Percentiles rank a stretch among this genome's conserved stretches.
Evolutionary conservation across 176 grass and related monocot species (phyloP).

Genomic region (Oryza officinalis): DNA sequence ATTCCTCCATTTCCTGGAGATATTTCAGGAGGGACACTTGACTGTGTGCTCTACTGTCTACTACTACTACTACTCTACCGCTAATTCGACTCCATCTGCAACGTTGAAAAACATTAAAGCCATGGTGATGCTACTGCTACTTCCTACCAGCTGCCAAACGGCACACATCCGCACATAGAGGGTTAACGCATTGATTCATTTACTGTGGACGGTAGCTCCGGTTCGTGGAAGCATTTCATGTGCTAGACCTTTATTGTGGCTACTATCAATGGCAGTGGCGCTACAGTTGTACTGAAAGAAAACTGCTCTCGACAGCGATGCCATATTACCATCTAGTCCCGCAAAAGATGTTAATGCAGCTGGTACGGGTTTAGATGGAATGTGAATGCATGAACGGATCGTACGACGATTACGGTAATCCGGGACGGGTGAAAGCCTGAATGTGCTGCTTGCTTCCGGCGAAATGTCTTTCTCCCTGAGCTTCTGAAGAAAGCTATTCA

Average conservation of each 20-base stretch:
- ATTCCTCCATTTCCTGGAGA: conserved; percentile 35
- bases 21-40: conserved; percentile 26
- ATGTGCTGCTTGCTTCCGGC: not conserved
- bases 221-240: conserved; percentile 28
- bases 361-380: not conserved
- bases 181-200: conserved; percentile 34
- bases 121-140: conserved; percentile 12
- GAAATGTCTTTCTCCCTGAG: not conserved
- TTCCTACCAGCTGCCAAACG: not conserved
- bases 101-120: conserved; percentile 12
- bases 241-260: conserved; percentile 18
- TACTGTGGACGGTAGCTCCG: conserved; percentile 14
- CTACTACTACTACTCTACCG: not conserved
- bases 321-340: not conserved
- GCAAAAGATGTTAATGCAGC: not conserved
- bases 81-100: conserved; percentile 1
- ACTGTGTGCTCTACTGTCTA: not conserved
- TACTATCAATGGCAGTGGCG: not conserved
- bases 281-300: not conserved
- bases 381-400: not conserved
- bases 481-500: too few species aligned
- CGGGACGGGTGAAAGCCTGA: not conserved
- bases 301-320: not conserved
- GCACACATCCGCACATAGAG: not conserved
- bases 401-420: conserved; percentile 20